A percentile compares a stretch with the other conserved stretches of the same genome.
phyloP scores from a whole-genome alignment of 345 rosid species.

The Odontarrhena argentea region DNA sequence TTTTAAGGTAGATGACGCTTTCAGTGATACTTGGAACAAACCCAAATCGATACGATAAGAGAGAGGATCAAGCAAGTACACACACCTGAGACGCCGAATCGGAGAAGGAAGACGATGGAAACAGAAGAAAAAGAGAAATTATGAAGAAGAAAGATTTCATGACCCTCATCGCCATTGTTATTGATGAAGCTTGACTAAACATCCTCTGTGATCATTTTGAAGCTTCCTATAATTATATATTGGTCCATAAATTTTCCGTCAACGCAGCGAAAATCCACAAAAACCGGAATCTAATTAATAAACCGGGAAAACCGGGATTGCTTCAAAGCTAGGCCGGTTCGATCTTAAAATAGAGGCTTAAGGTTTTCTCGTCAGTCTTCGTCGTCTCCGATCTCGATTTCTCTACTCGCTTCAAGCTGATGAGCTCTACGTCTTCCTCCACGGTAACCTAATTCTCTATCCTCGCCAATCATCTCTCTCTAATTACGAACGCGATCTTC shows the following conservation, averaged over 20 bases:
- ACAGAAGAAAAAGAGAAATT: constrained; percentile 30
- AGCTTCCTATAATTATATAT: constrained; percentile 4
- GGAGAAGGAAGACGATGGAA: constrained; percentile 27
- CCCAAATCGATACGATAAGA: constrained; percentile 18
- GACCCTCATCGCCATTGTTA: constrained; percentile 38
- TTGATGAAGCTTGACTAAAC: constrained; percentile 31
- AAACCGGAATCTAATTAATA: not conserved
- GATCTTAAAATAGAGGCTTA: not conserved
- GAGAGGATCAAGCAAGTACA: constrained; percentile 23
- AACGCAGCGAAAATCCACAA: constrained; percentile 1
- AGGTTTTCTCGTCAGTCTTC: constrained; percentile 2
- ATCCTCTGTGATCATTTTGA: constrained; percentile 1
- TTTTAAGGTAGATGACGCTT: not conserved
- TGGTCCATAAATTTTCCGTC: constrained; percentile 25
- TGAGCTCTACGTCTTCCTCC: constrained; percentile 31
- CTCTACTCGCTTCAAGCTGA: constrained; percentile 14
- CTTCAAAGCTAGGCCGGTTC: constrained; percentile 14
- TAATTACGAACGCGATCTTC: not conserved
- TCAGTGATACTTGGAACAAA: constrained; percentile 11
- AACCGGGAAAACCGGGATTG: constrained; percentile 13
- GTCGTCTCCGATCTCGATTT: constrained; percentile 14
- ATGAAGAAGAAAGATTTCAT: constrained; percentile 19
- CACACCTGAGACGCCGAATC: constrained; percentile 40
- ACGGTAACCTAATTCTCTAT: constrained; percentile 23
- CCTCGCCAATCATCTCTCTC: not conserved